Evolutionary conservation across 169 alveolate species (phyloP).

Genomic region (Eimeria sp.): DNA sequence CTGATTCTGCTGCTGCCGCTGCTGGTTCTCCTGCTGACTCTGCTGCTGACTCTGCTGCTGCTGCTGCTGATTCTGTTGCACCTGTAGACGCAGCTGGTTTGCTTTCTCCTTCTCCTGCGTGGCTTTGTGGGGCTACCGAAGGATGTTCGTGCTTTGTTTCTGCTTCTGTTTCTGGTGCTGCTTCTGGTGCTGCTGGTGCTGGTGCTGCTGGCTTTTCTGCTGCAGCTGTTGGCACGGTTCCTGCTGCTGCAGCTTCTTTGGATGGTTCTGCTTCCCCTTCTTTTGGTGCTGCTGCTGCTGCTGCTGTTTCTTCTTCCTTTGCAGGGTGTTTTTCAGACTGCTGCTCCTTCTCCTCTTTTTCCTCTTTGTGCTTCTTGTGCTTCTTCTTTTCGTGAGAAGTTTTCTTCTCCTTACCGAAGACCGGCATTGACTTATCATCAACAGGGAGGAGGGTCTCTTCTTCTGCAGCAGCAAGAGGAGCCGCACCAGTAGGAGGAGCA

Average conservation of each 20-base stretch:
- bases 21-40: too few species aligned
- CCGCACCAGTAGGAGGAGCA: not conserved
- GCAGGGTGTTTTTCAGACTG: not conserved
- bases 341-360: not conserved
- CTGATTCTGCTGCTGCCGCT: too few species aligned
- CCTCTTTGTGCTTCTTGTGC: not conserved
- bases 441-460: constrained; percentile 17
- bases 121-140: too few species aligned
- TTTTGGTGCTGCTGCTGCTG: not conserved
- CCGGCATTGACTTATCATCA: constrained; percentile 28
- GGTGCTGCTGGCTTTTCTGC: not conserved
- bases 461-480: constrained; percentile 17
- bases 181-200: not conserved
- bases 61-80: constrained; percentile 15
- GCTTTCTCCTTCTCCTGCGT: too few species aligned
- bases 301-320: constrained; percentile 10
- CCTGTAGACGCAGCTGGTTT: not conserved
- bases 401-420: not conserved
- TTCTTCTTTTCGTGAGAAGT: not conserved
- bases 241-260: not conserved
- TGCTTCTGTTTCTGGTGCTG: constrained; percentile 13
- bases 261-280: not conserved
- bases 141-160: not conserved
- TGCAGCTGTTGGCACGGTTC: not conserved
- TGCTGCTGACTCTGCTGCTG: not conserved